A percentile compares a stretch with the other conserved stretches of the same genome.
phyloP scores from a whole-genome alignment of 2,329 filamentous ascomycete genomes.

The Penicillium janthinellum region DNA sequence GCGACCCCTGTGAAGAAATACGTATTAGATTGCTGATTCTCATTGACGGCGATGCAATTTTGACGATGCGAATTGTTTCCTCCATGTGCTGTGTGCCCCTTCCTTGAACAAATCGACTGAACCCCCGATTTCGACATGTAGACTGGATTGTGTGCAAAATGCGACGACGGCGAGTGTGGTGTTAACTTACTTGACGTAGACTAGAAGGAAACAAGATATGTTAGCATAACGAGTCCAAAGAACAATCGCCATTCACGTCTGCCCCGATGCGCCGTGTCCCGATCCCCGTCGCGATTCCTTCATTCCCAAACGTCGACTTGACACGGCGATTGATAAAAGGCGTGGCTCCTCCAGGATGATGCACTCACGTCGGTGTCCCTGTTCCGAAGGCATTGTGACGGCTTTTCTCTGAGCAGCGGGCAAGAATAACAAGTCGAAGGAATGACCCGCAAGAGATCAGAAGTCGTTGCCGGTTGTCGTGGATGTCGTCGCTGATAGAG shows the following conservation, averaged over 20 bases:
- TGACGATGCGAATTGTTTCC: conserved; percentile 3
- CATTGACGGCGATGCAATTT: conserved; percentile 7
- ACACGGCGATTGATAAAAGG: conserved; percentile 18
- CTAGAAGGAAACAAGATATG: conserved; percentile 49
- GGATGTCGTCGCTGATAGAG: conserved; percentile 46
- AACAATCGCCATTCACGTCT: conserved; percentile 4
- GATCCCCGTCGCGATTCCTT: not conserved
- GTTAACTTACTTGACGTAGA: conserved; percentile 84
- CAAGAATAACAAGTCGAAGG: conserved; percentile 46
- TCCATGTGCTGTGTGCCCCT: conserved; percentile 13
- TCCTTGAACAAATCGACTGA: conserved; percentile 9
- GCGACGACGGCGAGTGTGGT: conserved; percentile 23
- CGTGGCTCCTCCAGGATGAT: conserved; percentile 17
- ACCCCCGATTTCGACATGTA: conserved; percentile 16
- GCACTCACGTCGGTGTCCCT: conserved; percentile 84
- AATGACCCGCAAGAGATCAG: conserved; percentile 41
- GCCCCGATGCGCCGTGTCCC: conserved; percentile 13
- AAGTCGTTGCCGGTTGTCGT: conserved; percentile 46
- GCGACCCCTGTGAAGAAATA: conserved; percentile 71
- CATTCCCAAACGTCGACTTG: conserved; percentile 2
- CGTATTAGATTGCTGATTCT: conserved; percentile 38
- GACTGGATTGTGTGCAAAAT: conserved; percentile 20
- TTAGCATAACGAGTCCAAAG: conserved; percentile 31
- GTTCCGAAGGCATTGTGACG: conserved; percentile 84
- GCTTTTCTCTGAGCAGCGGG: conserved; percentile 47